Evolutionary conservation across 805 yeast species (phyloP), one percentile per base, ranked within the genome.

Genomic region (Candida yuanshanica): DNA sequence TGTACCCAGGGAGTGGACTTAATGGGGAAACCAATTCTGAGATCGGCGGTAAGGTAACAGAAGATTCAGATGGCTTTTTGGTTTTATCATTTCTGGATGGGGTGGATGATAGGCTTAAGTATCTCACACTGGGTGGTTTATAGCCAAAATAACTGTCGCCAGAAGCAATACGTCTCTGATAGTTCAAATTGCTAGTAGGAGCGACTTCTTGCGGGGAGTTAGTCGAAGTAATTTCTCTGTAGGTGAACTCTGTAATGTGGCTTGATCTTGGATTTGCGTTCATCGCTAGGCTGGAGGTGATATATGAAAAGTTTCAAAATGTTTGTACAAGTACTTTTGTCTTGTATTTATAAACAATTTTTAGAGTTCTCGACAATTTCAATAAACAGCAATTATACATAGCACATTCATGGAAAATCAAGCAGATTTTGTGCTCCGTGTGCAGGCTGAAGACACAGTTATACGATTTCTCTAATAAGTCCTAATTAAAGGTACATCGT

Each of bases 1-100:
- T 22, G n/a, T 21, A 9, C 14, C 13, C 33, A 23, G 20, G 16
- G 25, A 38, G 29, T 6, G 33, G 22, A 20, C 20, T 29, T 6
- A 23, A 32, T 10, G 44, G 40, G n/a, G 43, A 33, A 11, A 32
- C 44, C 18, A 45, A 18, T 23, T 45, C 44, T 13, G 46, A 35
- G 14, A 45, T 45, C 18, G 48, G 46, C 2, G 48, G 48, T 7
- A 45, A 33, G 18, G 20, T 20, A 27, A 31, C 17, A n/a, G 34
- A 17, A 9, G 34, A 18, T 4, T 18, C 34, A 3, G 34, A 31
- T n/a, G 5, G 7, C 10, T 17, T 17, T 14, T 31, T 31, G 16
- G 22, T 8, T 6, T 18, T 31, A 5, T 12, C 17, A 11, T 3
- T 8, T 10, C 8, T 11, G 21, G 17, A 8, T 7, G 8, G 7